Evolutionary conservation across 2,329 filamentous ascomycete genomes (phyloP), one percentile per base, ranked within the genome.

Genomic region (Daldinia sp.): DNA sequence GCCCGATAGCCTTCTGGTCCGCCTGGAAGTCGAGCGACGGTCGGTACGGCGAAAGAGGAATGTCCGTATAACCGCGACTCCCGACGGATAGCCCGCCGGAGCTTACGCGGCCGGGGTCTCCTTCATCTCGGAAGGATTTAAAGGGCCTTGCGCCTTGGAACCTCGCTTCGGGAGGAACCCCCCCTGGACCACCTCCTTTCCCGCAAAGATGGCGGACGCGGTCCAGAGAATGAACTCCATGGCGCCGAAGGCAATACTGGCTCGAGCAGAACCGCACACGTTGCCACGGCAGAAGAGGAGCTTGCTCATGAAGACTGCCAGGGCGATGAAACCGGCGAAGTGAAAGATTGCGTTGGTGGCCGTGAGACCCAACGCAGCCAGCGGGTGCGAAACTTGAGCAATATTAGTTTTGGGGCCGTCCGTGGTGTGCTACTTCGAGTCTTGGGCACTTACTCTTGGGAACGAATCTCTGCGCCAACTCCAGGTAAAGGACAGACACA

Each of bases 311-410:
- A 87, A 88, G 64, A 84, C 80, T 41, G 83, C 78, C 17, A 88
- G 79, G 8, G 84, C 84, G 68, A 87, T 80, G 76, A 88, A 88
- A 58, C 85, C 85, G 17, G 80, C 78, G 73, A 88, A 85, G 77
- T 86, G 87, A 72, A 88, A 83, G 58, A 87, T 65, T 3, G 80
- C 77, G 72, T 87, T 88, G 68, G 79, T 56, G 30, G 77, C 70
- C 68, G 88, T 85, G 62, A 87, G 66, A 23, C 74, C 78, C 30
- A 88, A 72, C 39, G 80, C 77, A 9, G 76, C 79, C 66, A 81
- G 82, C 27, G 83, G 81, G 71, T 85, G 80, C 30, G 81, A 80
- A n/a, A 78, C 80, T 35, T 77, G 78, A 81, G 54, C 13, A 10
- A 10, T 10, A 17, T 52, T 3, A 43, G 63, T 64, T 51, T 25